Evolutionary conservation across 805 yeast genomes (phyloP), one percentile per base, ranked within the genome.

Genomic region (Priceomyces carsonii): DNA sequence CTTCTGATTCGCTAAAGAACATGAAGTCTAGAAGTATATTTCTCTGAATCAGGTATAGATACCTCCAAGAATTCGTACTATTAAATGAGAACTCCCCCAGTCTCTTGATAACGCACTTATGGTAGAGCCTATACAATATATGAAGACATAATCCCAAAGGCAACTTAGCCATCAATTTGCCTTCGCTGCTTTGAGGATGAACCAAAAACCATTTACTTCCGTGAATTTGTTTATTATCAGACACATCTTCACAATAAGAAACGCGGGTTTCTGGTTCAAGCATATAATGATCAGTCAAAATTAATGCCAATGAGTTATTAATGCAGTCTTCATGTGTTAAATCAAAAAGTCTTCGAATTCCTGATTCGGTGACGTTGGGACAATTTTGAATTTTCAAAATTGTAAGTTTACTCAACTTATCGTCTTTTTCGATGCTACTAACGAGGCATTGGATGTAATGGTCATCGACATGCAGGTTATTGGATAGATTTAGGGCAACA

Each of bases 401-500:
- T 23, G 51, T 43, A 13, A 66, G 43, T 6, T 42, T 43, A 2
- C 45, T 29, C 2, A 59, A 15, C 21, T 42, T 43, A 25, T 40
- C 47, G 14, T 47, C 42, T n/a, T 35, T 39, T 1, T 45, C 42
- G 12, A 43, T 46, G 27, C 44, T 34, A 13, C 55, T 34, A 29
- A 50, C 36, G 8, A 66, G 35, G 16, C 56, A 55, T 29, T 48
- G 43, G 4, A 66, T 29, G 19, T 53, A 59, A 23, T 42, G 53
- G 42, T 66, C 71, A 43, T 63, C 64, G 8, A 66, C 47, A 8
- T 34, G 28, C 0, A 29, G 29, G 23, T 49, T 50, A 21, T 55
- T 50, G 1, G 72, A 64, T 8, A 68, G 26, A 36, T 64, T 58
- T 20, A 65, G 33, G 5, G 56, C 67, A 17, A 47, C 48, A 12